phyloP scores from a whole-genome alignment of 257 asterid genomes.

The Mitragyna speciosa region DNA sequence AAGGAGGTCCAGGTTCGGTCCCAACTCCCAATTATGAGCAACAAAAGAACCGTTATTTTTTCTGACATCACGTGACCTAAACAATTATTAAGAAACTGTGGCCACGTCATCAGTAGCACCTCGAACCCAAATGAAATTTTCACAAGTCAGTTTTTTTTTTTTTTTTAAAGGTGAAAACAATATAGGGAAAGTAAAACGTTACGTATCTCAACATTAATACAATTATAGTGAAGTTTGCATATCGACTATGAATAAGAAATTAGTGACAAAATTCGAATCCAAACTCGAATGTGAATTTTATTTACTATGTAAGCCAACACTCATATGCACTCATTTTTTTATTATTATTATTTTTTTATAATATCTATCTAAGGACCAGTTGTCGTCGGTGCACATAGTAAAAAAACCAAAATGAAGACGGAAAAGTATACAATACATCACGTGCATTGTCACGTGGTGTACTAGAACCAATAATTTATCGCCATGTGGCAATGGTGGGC shows the following conservation, averaged over 20 bases:
- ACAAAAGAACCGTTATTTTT: constrained; percentile 22
- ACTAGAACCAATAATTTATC: too few relatives aligned
- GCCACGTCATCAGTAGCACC: constrained; percentile 33
- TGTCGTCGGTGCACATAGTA: constrained; percentile 48
- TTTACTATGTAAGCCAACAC: too few relatives aligned
- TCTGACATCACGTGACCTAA: constrained; percentile 56
- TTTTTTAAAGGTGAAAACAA: background rate
- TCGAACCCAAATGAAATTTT: constrained; percentile 10
- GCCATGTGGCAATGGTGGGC: too few relatives aligned
- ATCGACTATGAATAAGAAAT: too few relatives aligned
- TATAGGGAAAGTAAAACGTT: too few relatives aligned
- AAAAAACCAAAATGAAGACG: background rate
- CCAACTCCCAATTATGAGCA: constrained; percentile 26
- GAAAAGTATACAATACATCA: too few relatives aligned
- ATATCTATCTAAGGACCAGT: background rate
- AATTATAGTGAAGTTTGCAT: too few relatives aligned
- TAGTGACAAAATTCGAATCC: too few relatives aligned
- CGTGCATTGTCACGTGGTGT: too few relatives aligned
- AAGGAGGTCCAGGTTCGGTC: constrained; percentile 13
- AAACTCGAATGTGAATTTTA: too few relatives aligned
- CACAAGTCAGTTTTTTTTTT: background rate
- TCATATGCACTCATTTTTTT: background rate
- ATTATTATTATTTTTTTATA: too few relatives aligned
- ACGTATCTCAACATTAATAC: too few relatives aligned
- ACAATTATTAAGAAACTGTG: background rate